Conservation (phyloP, 2,329 filamentous ascomycete species). For the Westerdykella sp. region DNA sequence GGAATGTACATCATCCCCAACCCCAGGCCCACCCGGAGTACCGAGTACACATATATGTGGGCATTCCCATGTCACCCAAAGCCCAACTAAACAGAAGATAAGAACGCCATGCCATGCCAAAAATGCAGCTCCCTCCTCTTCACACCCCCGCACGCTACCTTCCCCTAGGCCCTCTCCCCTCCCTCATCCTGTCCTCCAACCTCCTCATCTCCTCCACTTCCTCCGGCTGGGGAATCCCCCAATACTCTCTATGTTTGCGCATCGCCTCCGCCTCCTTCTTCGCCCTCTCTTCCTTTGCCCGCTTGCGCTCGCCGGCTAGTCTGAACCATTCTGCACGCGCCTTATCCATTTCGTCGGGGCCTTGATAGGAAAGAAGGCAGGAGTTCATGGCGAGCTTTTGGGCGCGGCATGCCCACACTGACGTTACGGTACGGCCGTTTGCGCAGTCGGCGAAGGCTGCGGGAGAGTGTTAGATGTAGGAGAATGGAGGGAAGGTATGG, state of each 20-base stretch:
- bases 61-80: neutral
- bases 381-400: slow-evolving; percentile 83
- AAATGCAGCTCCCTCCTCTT: neutral
- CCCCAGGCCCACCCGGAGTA: no score
- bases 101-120: neutral
- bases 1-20: neutral
- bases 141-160: slow-evolving; percentile 6
- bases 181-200: slow-evolving; percentile 10
- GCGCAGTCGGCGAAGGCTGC: slow-evolving; percentile 90
- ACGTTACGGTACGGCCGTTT: slow-evolving; percentile 74
- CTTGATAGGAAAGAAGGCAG: slow-evolving; percentile 86
- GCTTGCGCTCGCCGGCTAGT: slow-evolving; percentile 62
- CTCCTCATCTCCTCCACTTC: slow-evolving; percentile 29
- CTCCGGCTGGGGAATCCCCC: slow-evolving; percentile 35
- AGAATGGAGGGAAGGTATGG: neutral
- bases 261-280: slow-evolving; percentile 42
- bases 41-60: neutral
- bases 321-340: slow-evolving; percentile 93
- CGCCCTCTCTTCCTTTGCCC: slow-evolving; percentile 55
- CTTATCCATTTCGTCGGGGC: slow-evolving; percentile 75
- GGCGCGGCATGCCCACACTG: slow-evolving; percentile 77
- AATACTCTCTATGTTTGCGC: slow-evolving; percentile 47
- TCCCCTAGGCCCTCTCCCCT: slow-evolving; percentile 2
- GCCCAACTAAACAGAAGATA: neutral
- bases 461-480: neutral